Percentiles rank a stretch among this genome's conserved stretches.
Conservation (phyloP, 129 eudicot genomes). For the Ambrosia artemisiifolia region DNA sequence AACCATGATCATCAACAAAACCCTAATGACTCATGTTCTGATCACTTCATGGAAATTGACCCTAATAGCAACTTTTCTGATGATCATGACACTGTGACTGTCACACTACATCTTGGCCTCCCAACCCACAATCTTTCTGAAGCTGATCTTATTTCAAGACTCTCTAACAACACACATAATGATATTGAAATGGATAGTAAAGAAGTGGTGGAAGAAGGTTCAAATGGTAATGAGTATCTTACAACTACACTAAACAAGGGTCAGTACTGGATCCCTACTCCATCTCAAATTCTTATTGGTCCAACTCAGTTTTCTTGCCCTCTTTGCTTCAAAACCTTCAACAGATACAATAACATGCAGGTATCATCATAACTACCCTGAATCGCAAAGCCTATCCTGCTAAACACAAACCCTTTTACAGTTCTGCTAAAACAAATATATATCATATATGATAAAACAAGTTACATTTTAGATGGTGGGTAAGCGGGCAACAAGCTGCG, state of each 20-base stretch:
- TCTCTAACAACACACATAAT: constrained; percentile 24
- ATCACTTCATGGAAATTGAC: constrained; percentile 51
- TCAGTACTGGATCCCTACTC: constrained; percentile 96
- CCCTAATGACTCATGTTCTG: constrained; percentile 9
- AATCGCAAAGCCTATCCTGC: too few relatives aligned
- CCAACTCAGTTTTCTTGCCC: constrained; percentile 96
- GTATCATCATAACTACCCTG: constrained; percentile 31
- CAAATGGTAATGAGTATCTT: constrained; percentile 31
- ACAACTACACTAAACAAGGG: constrained; percentile 72
- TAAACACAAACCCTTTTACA: too few relatives aligned
- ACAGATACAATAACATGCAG: constrained; percentile 99
- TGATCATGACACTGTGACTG: constrained; percentile 33
- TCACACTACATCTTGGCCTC: constrained; percentile 66
- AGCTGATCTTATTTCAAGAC: constrained; percentile 44
- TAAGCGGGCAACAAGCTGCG: too few relatives aligned
- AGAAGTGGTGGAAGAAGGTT: constrained; percentile 24
- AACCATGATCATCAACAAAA: constrained; percentile 25
- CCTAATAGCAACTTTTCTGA: constrained; percentile 23
- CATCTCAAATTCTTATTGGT: constrained; percentile 87
- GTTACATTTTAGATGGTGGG: too few relatives aligned
- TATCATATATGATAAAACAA: too few relatives aligned
- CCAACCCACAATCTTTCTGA: constrained; percentile 38
- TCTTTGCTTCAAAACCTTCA: constrained; percentile 92
- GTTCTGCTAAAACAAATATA: too few relatives aligned
- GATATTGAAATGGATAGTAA: constrained; percentile 15